phyloP scores from a whole-genome alignment of 2,329 filamentous ascomycete species.

The Lojkania enalia region DNA sequence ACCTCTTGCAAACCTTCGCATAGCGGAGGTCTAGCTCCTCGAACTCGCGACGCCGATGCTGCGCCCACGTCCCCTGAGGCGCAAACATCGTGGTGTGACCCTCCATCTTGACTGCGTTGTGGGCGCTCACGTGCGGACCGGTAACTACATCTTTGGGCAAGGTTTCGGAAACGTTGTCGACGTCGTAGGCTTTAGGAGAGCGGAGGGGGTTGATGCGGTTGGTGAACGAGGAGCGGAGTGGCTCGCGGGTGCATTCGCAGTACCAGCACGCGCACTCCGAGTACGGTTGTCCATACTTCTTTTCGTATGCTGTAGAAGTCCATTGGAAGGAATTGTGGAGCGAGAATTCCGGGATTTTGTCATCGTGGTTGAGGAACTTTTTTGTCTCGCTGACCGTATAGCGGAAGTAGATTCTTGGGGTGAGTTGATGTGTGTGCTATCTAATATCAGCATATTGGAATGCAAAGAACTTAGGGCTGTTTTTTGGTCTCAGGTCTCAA shows the following conservation, averaged over 20 bases:
- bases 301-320: slow-evolving; percentile 72
- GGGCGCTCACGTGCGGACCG: slow-evolving; percentile 71
- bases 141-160: slow-evolving; percentile 55
- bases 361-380: slow-evolving; percentile 78
- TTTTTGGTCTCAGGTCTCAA: no score
- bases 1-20: slow-evolving; percentile 44
- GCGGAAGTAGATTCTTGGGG: slow-evolving; percentile 63
- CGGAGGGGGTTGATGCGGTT: slow-evolving; percentile 46
- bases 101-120: slow-evolving; percentile 63
- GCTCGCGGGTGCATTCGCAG: slow-evolving; percentile 70
- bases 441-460: no score
- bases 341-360: slow-evolving; percentile 73
- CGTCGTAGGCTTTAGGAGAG: slow-evolving; percentile 6
- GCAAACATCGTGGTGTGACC: slow-evolving; percentile 20
- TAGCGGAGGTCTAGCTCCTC: slow-evolving; percentile 61
- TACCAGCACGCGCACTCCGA: slow-evolving; percentile 83
- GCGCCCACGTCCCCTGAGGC: slow-evolving; percentile 19
- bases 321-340: slow-evolving; percentile 70
- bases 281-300: slow-evolving; percentile 67
- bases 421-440: slow-evolving; percentile 74
- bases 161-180: slow-evolving; percentile 8
- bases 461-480: no score
- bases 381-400: slow-evolving; percentile 55
- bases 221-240: slow-evolving; percentile 50
- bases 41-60: slow-evolving; percentile 26